Base-by-base conservation (phyloP, 345 rosid species). In the Gossypium ekmanianum region DNA sequence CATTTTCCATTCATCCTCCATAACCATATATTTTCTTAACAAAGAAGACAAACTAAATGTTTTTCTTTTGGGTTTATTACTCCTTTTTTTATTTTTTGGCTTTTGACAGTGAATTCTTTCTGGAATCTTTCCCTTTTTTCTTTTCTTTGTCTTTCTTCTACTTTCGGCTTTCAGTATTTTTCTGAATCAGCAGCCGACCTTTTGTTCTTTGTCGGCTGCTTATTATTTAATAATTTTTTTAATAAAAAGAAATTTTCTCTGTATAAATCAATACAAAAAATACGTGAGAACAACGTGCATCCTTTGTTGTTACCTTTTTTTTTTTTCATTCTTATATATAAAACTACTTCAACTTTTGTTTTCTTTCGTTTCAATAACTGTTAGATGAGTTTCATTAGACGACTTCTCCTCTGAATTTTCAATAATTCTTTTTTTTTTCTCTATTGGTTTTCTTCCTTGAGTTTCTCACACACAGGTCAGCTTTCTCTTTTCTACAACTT, bases 101-200 rank as follows among this genome's bases (percentile, higher is more conserved):
- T 73, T 74, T 55, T 72, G 68, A 76, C 75, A 62, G 75, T 69
- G 73, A 59, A 62, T 68, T 68, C 58, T 56, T 13, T 24, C 64
- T 72, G 74, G 72, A 61, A 67, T 17, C 16, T 20, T 67, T 16
- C 57, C 68, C 1, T 29, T 29, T 4, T 12, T 61, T 26, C 1
- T 52, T 48, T 10, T 41, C 24, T 39, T 74, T 51, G 61, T 43
- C 73, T 45, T 68, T 69, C 63, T 27, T 67, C 39, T 41, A 75
- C 87, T 84, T 84, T 79, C 84, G 83, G 84, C 76, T 78, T 83
- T 74, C 78, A 79, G 79, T 70, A 48, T 81, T 83, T 34, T 75
- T 73, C 41, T 62, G 29, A 55, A 66, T 67, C 77, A 73, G 73
- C 84, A 79, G 85, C 92, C 85, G 83, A 83, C 90, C 77, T 85